Evolutionary conservation across 176 grass and related monocot genomes (phyloP), one percentile per base, ranked within the genome.

Genomic region (Hordeum marinum): DNA sequence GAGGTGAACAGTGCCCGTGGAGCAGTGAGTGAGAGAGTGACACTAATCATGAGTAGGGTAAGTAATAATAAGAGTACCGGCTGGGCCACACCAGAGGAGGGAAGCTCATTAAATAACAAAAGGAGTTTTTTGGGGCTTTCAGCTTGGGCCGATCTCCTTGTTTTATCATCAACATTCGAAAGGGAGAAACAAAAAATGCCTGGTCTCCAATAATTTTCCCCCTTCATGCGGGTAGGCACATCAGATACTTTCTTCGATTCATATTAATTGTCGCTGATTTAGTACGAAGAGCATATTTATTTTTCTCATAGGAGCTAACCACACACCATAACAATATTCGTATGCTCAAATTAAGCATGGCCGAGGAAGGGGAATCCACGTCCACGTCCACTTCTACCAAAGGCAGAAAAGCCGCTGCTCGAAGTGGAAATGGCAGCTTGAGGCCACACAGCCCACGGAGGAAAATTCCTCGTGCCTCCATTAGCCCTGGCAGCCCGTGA

Each of bases 121-220:
- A 82, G 64, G 82, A 73, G 64, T 43, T 82, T 11, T 79, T 86
- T 86, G 84, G 88, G 72, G 40, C 37, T 78, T 78, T 82, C 79
- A 86, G 55, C 23, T 60, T 36, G 13, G 46, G 24, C 10, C 46
- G 1, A 67, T 45, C 37, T 46, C 1, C 42, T 52, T 52, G 48
- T 52, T 18, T 52, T 52, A 52, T 52, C 48, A 52, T 18, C 6
- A 75, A 3, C 63, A 2, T 15, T 12, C 50, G 23, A 37, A 11
- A 26, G 8, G 2, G 15, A 50, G 46, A 50, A 52, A 18, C 48
- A 63, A 4, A 45, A 36, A 36, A 68, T 31, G 42, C 8, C 13
- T 29, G 35, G 23, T 2, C 4, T 62, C 76, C 76, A 27, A 17
- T 78, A 6, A 24, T 62, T 8, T 61, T 60, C 27, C 6, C 5